phyloP scores from a whole-genome alignment of 1,284 basidiomycete species.

The Sporisorium reilianum region DNA sequence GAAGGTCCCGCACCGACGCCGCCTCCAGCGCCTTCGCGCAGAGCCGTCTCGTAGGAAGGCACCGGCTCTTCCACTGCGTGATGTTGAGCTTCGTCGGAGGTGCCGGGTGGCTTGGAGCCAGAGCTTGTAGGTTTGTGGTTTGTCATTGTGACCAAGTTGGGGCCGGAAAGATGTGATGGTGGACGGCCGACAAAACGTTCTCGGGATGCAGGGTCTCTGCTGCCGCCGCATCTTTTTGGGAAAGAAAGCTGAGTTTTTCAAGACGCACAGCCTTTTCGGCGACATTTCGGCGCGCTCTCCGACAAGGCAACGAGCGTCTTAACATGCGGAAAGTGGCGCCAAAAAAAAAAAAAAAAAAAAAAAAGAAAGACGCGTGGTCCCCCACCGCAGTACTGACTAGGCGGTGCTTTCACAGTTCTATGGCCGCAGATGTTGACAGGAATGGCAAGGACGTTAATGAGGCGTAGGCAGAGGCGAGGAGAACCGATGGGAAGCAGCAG shows the following conservation, averaged over 20 bases:
- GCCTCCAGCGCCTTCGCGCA: slow-evolving; percentile 37
- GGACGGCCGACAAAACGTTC: neutral
- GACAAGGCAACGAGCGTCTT: neutral
- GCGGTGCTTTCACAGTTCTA: slow-evolving; percentile 83
- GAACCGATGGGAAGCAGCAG: neutral
- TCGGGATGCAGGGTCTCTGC: slow-evolving; percentile 8
- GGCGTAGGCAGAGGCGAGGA: neutral
- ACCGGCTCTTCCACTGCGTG: slow-evolving; percentile 34
- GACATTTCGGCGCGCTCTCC: neutral
- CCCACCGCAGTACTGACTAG: slow-evolving; percentile 85
- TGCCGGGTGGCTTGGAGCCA: slow-evolving; percentile 4
- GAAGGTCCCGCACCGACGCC: slow-evolving; percentile 28
- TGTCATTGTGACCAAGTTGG: slow-evolving; percentile 2
- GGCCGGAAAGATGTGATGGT: neutral
- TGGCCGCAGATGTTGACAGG: slow-evolving; percentile 75
- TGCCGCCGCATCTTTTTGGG: neutral
- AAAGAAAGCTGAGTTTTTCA: neutral
- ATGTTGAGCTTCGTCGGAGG: neutral
- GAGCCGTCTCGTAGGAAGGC: slow-evolving; percentile 50
- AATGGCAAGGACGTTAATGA: too few species aligned
- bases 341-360: slow-evolving; percentile 58
- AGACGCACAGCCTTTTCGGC: neutral
- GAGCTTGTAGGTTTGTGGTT: neutral
- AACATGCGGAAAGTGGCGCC: neutral
- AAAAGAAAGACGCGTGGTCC: slow-evolving; percentile 77